Percentiles rank a stretch among this genome's conserved stretches.
Conservation (phyloP, 345 rosid genomes). For the Eutrema heterophyllum region DNA sequence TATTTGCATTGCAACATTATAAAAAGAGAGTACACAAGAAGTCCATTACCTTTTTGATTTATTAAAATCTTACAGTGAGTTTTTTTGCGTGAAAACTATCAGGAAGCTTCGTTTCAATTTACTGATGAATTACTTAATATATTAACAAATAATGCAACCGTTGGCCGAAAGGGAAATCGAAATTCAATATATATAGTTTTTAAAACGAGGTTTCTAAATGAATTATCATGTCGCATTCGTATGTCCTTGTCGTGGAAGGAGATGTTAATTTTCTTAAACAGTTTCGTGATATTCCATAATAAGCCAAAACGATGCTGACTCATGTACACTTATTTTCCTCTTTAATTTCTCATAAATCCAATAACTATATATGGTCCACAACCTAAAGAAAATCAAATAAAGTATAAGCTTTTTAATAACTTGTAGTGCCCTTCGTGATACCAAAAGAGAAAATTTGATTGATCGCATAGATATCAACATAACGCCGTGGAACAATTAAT, state of each 20-base stretch:
- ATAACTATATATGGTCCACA: constrained; percentile 26
- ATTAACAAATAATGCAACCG: neutral
- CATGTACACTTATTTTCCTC: constrained; percentile 17
- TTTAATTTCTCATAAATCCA: constrained; percentile 4
- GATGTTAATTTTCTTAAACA: constrained; percentile 2
- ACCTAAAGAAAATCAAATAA: constrained; percentile 8
- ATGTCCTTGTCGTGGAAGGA: constrained; percentile 15
- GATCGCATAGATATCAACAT: neutral
- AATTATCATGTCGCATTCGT: constrained; percentile 14
- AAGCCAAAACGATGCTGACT: constrained; percentile 26
- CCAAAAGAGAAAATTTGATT: neutral
- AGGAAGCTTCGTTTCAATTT: constrained; percentile 9
- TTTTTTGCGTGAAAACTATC: neutral
- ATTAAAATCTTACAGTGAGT: neutral
- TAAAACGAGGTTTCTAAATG: constrained; percentile 3
- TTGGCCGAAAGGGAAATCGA: constrained; percentile 12
- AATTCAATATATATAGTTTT: neutral
- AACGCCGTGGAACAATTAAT: neutral
- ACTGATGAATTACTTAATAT: neutral
- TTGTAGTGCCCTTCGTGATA: neutral
- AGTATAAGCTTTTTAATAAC: neutral
- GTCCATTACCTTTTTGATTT: neutral
- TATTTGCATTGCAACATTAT: neutral
- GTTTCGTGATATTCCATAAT: constrained; percentile 9
- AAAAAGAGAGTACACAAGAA: neutral